Evolutionary conservation across 805 yeast genomes (phyloP), one percentile per base, ranked within the genome.

Genomic region (Jamesozyma gamospora): DNA sequence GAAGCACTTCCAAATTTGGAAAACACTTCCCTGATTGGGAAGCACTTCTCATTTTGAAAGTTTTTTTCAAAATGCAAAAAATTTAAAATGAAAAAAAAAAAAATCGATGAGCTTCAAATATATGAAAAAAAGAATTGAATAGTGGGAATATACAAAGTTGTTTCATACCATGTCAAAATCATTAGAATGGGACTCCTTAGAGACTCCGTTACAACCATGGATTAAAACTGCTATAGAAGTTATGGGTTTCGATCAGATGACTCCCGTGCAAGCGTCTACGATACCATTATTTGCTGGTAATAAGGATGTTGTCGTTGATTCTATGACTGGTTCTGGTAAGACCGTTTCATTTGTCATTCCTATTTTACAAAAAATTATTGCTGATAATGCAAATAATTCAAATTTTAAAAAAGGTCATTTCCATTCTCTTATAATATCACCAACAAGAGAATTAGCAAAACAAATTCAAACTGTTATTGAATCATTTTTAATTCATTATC

Each of bases 261-360:
- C 98, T 0, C 95, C 98, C 0, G 98, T 92, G 0, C 98, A 92
- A 57, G 97, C 98, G 0, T 76, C 96, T 0, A 79, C 94, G 0
- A 82, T 92, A 36, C 98, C 98, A 0, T 64, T 88, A 43, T 74
- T 92, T 47, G 62, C 80, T 17, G 77, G 77, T 15, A 82, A 87
- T 55, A 90, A 90, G 53, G 98, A 92, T 62, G 96, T 92, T 3
- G 92, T 92, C 8, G 97, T 87, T 1, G 96, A 92, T 57, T 95
- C 96, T 0, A 95, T 86, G 1, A 92, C 98, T 0, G 98, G 98
- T 0, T 87, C 96, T 0, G 98, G 98, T n/a, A 92, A 92, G 58
- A 92, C 98, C 0, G 60, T 88, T n/a, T 82, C 96, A 3, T 92
- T 83, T 64, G 75, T 79, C 4, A 70, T 92, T 2, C 98, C 98